Base-by-base conservation (phyloP, 2,329 filamentous ascomycete genomes). In the Clonostachys solani region DNA sequence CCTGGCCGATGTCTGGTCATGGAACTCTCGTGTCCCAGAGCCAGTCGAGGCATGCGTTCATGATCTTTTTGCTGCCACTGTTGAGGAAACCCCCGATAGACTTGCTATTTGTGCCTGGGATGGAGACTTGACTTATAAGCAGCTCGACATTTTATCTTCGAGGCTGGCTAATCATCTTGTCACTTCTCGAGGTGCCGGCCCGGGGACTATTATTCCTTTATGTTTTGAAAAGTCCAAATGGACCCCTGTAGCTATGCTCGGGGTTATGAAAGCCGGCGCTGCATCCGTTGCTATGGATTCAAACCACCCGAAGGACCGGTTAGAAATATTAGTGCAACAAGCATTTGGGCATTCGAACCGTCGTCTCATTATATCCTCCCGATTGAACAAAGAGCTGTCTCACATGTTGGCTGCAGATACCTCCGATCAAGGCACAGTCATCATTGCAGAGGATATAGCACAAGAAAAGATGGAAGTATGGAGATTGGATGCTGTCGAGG, bases 91-190 rank as follows among this genome's bases (percentile, higher is more conserved):
- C 13, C 68, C 71, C 1, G 47, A 55, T 15, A 56, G 59, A 12
- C 53, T 57, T 5, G 71, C 71, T 18, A 62, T 74, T 33, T 56
- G 66, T 43, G 70, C 71, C 3, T 73, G 69, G 69, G 71, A 74
- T 47, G 71, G 71, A 50, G 45, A 60, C 41, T 63, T 72, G 46
- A 71, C 69, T 12, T 75, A 73, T 47, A 45, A 56, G 37, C 62
- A 74, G 37, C 58, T 74, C 5, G 54, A 60, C 15, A 43, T 37
- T 4, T 19, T 52, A 4, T 58, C 57, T 6, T 48, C 42, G 10
- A 45, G 43, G 2, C 49, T 59, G 18, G 58, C 60, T 4, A 29
- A 40, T 16, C 19, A 36, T 36, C 47, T 56, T 12, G 33, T 43
- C 6, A 17, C 34, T 29, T 12, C 38, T 0, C 35, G 16, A 16